Percentiles rank a stretch among this genome's conserved stretches.
Conservation (phyloP, 2,329 filamentous ascomycete species). For the Rhynchosporium agropyri region DNA sequence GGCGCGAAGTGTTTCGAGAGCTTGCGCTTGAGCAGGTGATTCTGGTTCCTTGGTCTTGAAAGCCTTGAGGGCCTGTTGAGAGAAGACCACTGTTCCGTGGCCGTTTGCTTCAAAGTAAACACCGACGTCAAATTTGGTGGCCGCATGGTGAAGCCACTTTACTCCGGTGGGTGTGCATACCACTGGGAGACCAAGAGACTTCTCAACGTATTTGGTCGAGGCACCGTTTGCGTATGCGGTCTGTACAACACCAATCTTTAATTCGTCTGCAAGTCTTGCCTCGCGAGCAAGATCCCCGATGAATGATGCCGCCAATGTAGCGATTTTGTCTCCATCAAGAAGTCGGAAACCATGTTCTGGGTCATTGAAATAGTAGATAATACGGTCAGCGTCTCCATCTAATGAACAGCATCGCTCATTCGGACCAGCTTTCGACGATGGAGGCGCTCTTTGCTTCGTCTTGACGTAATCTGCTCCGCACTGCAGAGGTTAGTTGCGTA, state of each 20-base stretch:
- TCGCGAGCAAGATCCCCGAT: slow-evolving; percentile 84
- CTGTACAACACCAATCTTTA: slow-evolving; percentile 93
- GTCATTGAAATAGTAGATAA: slow-evolving; percentile 94
- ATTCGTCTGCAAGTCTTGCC: slow-evolving; percentile 75
- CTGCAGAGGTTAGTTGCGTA: slow-evolving; percentile 47
- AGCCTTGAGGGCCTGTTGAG: slow-evolving; percentile 74
- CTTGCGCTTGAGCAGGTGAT: slow-evolving; percentile 88
- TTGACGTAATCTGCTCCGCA: slow-evolving; percentile 98
- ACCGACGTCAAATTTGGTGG: slow-evolving; percentile 89
- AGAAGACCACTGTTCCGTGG: slow-evolving; percentile 96
- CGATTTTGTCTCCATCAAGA: slow-evolving; percentile 95
- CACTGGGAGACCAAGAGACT: slow-evolving; percentile 84
- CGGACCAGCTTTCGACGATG: slow-evolving; percentile 73
- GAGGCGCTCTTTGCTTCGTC: slow-evolving; percentile 89
- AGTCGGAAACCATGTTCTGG: slow-evolving; percentile 83
- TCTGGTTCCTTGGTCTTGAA: slow-evolving; percentile 82
- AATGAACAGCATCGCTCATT: slow-evolving; percentile 85
- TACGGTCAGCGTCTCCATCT: slow-evolving; percentile 92
- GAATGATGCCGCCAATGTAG: slow-evolving; percentile 90
- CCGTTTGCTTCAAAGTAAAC: slow-evolving; percentile 99
- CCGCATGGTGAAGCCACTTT: slow-evolving; percentile 97
- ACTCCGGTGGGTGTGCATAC: slow-evolving; percentile 95
- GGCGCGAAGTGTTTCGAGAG: slow-evolving; percentile 80
- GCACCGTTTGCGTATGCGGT: slow-evolving; percentile 98
- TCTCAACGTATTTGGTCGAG: slow-evolving; percentile 87